phyloP scores from a whole-genome alignment of 176 grass and related monocot genomes.

The Oryza glaberrima region DNA sequence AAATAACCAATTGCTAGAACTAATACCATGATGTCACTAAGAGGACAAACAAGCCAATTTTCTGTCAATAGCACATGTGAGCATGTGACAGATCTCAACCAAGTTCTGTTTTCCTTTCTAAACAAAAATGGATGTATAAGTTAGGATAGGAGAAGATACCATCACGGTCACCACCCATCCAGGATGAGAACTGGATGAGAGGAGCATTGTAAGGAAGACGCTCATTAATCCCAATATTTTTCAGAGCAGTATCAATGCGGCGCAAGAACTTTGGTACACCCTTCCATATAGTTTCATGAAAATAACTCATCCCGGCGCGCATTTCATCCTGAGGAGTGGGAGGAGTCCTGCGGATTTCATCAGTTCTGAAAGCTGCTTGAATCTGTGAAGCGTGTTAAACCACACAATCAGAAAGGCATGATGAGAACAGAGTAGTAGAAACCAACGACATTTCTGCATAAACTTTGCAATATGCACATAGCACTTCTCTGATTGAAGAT shows the following conservation, averaged over 20 bases:
- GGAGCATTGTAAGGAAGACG: conserved; percentile 90
- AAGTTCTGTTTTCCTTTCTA: not conserved
- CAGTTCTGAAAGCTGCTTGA: conserved; percentile 95
- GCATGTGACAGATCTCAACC: not conserved
- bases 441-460: conserved; percentile 11
- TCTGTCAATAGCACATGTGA: not conserved
- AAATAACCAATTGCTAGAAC: conserved; percentile 4
- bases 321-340: conserved; percentile 98
- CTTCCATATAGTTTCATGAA: conserved; percentile 98
- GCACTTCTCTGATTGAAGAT: conserved; percentile 26
- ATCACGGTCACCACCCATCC: conserved; percentile 99
- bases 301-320: conserved; percentile 97
- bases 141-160: conserved; percentile 63
- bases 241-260: conserved; percentile 90
- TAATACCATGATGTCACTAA: not conserved
- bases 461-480: not conserved
- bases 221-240: conserved; percentile 95
- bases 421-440: not conserved
- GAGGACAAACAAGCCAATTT: not conserved
- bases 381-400: conserved; percentile 57
- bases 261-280: conserved; percentile 98
- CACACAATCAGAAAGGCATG: conserved; percentile 30
- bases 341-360: conserved; percentile 91
- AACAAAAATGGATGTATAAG: conserved; percentile 22
- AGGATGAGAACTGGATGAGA: conserved; percentile 99